Evolutionary conservation across 768 basidiomycete genomes (phyloP).

Genomic region (Russula earlei): DNA sequence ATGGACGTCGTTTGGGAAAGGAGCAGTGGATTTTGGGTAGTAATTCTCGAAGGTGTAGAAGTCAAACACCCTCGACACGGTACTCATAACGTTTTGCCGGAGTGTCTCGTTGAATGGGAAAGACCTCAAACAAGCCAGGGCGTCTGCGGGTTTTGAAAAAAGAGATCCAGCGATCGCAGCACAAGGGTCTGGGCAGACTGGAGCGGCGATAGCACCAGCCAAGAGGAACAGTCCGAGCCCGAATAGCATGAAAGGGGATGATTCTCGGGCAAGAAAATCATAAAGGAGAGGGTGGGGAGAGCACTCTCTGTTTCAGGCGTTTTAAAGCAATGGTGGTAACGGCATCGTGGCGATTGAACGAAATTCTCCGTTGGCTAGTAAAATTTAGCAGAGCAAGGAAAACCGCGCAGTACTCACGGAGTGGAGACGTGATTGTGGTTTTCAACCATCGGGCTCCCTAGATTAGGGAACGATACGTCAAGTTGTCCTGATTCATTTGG

Average conservation of each 20-base stretch:
- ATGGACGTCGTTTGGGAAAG: conserved; percentile 37
- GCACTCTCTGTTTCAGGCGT: neutral
- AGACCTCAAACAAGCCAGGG: conserved; percentile 21
- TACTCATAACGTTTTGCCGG: conserved; percentile 27
- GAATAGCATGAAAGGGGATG: neutral
- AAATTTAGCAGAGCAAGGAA: neutral
- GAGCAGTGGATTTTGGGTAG: conserved; percentile 28
- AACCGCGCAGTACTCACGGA: neutral
- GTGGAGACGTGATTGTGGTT: neutral
- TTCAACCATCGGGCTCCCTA: neutral
- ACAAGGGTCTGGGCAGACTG: conserved; percentile 1
- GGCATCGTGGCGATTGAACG: neutral
- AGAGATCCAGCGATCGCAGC: neutral
- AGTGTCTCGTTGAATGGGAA: conserved; percentile 35
- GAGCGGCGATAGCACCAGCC: neutral
- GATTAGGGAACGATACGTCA: conserved; percentile 7
- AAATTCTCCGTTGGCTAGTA: neutral
- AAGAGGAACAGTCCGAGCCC: neutral
- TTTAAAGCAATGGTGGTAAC: neutral
- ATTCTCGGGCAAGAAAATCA: neutral
- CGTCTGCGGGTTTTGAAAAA: neutral
- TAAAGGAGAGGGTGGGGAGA: neutral
- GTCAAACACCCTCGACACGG: conserved; percentile 28
- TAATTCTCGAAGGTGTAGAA: conserved; percentile 36
- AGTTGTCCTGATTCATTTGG: neutral